Evolutionary conservation across 1,284 basidiomycete genomes (phyloP).

Genomic region (Ceratobasidium sp.): DNA sequence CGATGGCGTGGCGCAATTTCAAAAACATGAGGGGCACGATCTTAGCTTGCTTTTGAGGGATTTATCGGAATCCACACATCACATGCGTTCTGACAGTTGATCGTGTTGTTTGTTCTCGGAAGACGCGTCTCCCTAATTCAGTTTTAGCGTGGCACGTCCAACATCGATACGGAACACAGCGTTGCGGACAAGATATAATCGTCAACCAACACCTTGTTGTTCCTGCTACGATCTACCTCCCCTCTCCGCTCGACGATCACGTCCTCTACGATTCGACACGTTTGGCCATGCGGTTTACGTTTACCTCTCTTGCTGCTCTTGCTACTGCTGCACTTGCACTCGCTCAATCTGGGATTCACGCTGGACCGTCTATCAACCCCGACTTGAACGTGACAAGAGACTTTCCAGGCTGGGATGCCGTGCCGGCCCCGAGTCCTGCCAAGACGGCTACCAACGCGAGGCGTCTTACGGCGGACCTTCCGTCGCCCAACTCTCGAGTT

Average conservation of each 20-base stretch:
- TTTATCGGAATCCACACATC: constrained; percentile 9
- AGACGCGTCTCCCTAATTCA: constrained; percentile 11
- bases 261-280: not conserved
- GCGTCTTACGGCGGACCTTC: constrained; percentile 31
- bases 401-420: constrained; percentile 8
- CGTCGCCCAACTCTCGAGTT: constrained; percentile 12
- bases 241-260: not conserved
- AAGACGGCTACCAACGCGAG: constrained; percentile 37
- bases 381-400: not conserved
- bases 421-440: not conserved
- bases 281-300: constrained; percentile 5
- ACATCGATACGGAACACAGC: not conserved
- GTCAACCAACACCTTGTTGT: not conserved
- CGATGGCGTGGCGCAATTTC: too few species aligned
- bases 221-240: not conserved
- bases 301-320: constrained; percentile 10
- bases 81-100: constrained; percentile 3
- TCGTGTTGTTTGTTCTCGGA: not conserved
- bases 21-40: not conserved
- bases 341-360: not conserved
- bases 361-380: constrained; percentile 12
- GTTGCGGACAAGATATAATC: not conserved
- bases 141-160: constrained; percentile 10
- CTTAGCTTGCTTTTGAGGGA: constrained; percentile 3
- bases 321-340: not conserved